Percentiles rank a stretch among this genome's conserved stretches.
phyloP scores from a whole-genome alignment of 306 rosid species.

The Lathyrus sativus region DNA sequence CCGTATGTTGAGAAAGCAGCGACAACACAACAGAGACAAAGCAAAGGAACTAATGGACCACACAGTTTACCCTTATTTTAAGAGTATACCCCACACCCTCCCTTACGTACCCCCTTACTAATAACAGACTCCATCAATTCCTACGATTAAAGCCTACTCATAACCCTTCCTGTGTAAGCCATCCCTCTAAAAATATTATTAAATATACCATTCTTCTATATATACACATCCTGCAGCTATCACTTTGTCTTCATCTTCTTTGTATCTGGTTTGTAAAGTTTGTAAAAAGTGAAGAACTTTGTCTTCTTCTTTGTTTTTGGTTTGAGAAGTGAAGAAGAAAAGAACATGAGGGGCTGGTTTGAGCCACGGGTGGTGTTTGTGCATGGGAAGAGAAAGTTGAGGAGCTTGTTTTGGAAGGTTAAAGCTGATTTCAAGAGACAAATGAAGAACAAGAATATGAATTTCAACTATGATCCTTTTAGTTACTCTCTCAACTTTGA shows the following conservation, averaged over 20 bases:
- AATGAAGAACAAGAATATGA: conserved; percentile 42
- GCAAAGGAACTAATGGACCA: neutral
- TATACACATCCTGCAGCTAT: neutral
- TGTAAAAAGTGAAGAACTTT: too few species aligned
- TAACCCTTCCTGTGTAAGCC: neutral
- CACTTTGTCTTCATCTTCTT: neutral
- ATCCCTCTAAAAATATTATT: neutral
- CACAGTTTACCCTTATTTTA: conserved; percentile 5
- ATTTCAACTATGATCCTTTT: conserved; percentile 63
- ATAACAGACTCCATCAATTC: conserved; percentile 2
- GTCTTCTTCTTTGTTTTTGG: neutral
- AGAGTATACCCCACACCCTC: neutral
- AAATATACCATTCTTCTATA: neutral
- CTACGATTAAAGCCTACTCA: neutral
- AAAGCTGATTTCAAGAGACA: conserved; percentile 54
- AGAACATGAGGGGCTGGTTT: conserved; percentile 30
- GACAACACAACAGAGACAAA: conserved; percentile 34
- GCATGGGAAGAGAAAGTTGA: conserved; percentile 51
- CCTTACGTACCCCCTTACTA: neutral
- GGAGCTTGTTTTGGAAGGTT: conserved; percentile 55
- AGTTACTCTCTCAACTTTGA: conserved; percentile 75
- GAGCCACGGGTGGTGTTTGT: conserved; percentile 39
- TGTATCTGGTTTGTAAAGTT: too few species aligned
- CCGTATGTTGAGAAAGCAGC: conserved; percentile 43
- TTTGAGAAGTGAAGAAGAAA: neutral